Evolutionary conservation across 2,329 filamentous ascomycete genomes (phyloP), one percentile per base, ranked within the genome.

Genomic region (Arthroderma sp.): DNA sequence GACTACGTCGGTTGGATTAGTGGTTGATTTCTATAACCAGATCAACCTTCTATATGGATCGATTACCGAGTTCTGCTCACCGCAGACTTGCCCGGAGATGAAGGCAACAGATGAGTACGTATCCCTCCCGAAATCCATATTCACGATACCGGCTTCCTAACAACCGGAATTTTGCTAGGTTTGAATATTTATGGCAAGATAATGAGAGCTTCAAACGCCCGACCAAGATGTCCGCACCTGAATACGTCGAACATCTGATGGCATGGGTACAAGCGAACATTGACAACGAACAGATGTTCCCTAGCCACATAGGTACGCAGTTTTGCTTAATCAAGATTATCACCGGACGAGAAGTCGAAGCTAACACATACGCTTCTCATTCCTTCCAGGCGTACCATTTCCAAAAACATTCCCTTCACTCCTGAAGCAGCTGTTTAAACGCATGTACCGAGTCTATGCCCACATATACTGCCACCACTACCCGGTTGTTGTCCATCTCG

Each of bases 381-480:
- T n/a, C 15, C 13, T 31, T 55, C 25, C 64, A 83, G 88, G 93
- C 63, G 91, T 97, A 9, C 88, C 91, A 4, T 98, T 98, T 72
- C 91, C 93, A 56, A 93, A 95, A 70, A 85, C 86, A 19, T 98
- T 98, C 75, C 86, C 88, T 6, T 79, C 84, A 57, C 85, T 95
- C 58, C 85, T 96, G 61, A 87, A 89, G 64, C 91, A 96, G 74
- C 90, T 98, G 70, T 97, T 97, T 83, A 98, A 98, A 81, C 87
- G 93, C 69, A 86, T 98, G 76, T 98, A 97, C 76, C 87, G 93
- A 64, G 91, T 98, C 61, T 98, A 98, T 72, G 93, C 93, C 44
- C 93, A 98, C 76, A 95, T 98, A 66, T 98, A 98, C 82, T 98
- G 94, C 78, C 93, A 98, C 74, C 93, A 98, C 77, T 98, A 98